phyloP scores from a whole-genome alignment of 345 rosid genomes.

The Xanthoceras sorbifolium region DNA sequence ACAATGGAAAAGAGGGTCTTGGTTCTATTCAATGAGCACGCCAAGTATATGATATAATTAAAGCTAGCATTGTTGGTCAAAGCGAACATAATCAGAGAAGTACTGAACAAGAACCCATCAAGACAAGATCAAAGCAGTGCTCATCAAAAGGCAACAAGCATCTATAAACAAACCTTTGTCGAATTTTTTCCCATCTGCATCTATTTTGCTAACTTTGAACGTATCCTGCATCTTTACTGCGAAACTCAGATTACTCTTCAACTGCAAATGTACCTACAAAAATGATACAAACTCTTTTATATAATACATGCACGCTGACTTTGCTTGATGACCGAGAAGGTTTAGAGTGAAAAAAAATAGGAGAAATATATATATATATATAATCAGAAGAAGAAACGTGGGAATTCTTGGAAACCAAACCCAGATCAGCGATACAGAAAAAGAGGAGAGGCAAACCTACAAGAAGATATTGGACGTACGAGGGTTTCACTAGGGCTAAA shows the following conservation, averaged over 20 bases:
- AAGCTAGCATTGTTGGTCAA: too few relatives aligned
- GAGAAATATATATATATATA: too few relatives aligned
- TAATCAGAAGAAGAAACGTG: too few relatives aligned
- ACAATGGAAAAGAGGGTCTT: too few relatives aligned
- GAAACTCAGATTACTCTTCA: not conserved
- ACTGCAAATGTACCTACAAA: not conserved
- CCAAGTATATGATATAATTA: too few relatives aligned
- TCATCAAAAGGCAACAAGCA: not conserved
- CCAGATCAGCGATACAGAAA: too few relatives aligned
- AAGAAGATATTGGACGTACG: too few relatives aligned
- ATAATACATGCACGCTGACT: not conserved
- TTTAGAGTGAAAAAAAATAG: too few relatives aligned
- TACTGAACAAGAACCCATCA: not conserved
- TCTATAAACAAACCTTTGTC: slow-evolving; percentile 48
- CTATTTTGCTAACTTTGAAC: slow-evolving; percentile 54
- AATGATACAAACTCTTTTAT: not conserved
- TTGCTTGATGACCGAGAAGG: not conserved
- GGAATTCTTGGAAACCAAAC: too few relatives aligned
- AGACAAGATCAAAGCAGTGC: not conserved
- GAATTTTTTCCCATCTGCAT: slow-evolving; percentile 85
- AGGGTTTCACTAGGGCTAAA: too few relatives aligned
- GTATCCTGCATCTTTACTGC: slow-evolving; percentile 48
- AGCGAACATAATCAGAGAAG: not conserved
- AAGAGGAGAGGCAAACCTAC: too few relatives aligned
- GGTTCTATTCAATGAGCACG: too few relatives aligned